A percentile compares a stretch with the other conserved stretches of the same genome.
Evolutionary conservation across 306 rosid species (phyloP).

Genomic region (Benincasa hispida): DNA sequence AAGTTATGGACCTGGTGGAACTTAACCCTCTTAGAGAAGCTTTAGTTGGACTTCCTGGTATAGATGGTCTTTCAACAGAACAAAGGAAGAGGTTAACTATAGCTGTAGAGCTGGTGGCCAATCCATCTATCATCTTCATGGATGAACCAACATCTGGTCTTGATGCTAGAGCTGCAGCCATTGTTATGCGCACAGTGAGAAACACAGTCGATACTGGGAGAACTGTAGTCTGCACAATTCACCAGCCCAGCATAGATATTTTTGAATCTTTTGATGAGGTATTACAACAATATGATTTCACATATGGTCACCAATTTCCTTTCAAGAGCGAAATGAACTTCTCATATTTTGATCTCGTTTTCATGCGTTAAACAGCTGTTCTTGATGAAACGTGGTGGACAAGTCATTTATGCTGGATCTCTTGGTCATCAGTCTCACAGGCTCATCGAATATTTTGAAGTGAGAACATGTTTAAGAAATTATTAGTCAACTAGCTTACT

Average conservation of each 20-base stretch:
- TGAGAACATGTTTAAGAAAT: not conserved
- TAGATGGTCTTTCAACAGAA: conserved; percentile 35
- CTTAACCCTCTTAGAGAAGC: conserved; percentile 22
- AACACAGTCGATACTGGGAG: conserved; percentile 37
- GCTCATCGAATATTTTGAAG: conserved; percentile 29
- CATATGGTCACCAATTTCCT: not conserved
- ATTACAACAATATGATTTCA: not conserved
- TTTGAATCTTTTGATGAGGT: conserved; percentile 40
- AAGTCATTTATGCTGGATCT: conserved; percentile 24
- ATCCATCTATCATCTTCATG: conserved; percentile 35
- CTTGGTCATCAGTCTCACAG: conserved; percentile 19
- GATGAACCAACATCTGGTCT: conserved; percentile 38
- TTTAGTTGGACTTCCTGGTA: conserved; percentile 33
- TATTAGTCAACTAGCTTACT: not conserved
- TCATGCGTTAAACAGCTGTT: conserved; percentile 13
- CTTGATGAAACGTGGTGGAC: conserved; percentile 34
- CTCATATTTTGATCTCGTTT: not conserved
- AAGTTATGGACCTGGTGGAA: conserved; percentile 34
- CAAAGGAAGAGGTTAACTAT: conserved; percentile 35
- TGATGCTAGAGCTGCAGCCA: conserved; percentile 37
- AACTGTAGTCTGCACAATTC: conserved; percentile 38
- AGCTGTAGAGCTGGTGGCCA: conserved; percentile 37
- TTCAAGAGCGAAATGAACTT: not conserved
- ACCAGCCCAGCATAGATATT: conserved; percentile 37
- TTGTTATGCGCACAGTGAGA: conserved; percentile 31